phyloP scores from a whole-genome alignment of 148 eudicot species.

The Vaccinium macrocarpon region DNA sequence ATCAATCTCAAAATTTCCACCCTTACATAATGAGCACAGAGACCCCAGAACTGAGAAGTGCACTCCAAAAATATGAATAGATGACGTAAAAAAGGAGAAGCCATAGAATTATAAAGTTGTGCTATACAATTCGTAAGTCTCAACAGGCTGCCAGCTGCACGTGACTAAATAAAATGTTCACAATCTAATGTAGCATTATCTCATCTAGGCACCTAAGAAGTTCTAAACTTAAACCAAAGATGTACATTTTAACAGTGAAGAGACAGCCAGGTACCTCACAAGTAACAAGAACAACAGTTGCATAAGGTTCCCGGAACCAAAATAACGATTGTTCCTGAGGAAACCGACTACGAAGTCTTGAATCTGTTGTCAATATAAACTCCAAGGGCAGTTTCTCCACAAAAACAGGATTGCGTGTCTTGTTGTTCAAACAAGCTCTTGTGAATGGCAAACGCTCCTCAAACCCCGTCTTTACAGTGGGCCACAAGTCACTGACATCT shows the following conservation, averaged over 20 bases:
- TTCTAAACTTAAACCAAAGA: neutral
- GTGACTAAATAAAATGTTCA: neutral
- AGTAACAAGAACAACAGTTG: conserved; percentile 86
- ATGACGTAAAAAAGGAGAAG: neutral
- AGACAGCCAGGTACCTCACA: conserved; percentile 65
- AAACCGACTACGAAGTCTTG: conserved; percentile 89
- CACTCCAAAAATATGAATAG: neutral
- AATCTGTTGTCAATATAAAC: conserved; percentile 80
- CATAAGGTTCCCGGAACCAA: conserved; percentile 98
- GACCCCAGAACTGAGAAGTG: neutral
- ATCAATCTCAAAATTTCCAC: neutral
- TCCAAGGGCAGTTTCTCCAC: conserved; percentile 82
- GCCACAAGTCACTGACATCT: conserved; percentile 98
- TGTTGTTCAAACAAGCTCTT: conserved; percentile 71
- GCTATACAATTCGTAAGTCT: neutral
- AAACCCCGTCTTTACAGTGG: conserved; percentile 61
- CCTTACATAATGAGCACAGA: neutral
- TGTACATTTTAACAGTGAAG: neutral
- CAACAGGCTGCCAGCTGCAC: neutral
- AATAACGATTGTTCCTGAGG: conserved; percentile 83
- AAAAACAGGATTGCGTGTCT: conserved; percentile 80
- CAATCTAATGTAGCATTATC: neutral
- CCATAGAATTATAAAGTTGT: neutral
- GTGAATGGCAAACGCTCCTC: conserved; percentile 74
- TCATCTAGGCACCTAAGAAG: neutral